A percentile compares a stretch with the other conserved stretches of the same genome.
Evolutionary conservation across 2,329 filamentous ascomycete genomes (phyloP).

Genomic region (Leptosphaerulina australis): DNA sequence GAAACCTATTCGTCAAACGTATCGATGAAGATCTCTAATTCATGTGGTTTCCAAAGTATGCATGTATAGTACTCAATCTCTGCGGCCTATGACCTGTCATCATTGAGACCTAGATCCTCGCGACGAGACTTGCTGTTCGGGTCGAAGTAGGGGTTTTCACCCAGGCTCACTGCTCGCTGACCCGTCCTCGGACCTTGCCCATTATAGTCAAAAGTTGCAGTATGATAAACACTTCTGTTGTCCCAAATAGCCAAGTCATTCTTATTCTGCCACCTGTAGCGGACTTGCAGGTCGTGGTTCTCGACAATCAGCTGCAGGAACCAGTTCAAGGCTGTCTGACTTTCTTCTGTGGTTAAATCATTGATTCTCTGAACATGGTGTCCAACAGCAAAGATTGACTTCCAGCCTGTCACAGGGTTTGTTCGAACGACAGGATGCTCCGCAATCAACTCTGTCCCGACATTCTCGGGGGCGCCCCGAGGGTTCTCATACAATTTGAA

Average conservation of each 20-base stretch:
- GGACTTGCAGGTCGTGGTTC: conserved; percentile 59
- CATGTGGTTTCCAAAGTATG: too few relatives aligned
- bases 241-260: conserved; percentile 67
- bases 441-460: conserved; percentile 57
- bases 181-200: conserved; percentile 60
- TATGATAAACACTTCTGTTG: conserved; percentile 64
- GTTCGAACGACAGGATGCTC: conserved; percentile 65
- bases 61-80: background rate
- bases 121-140: conserved; percentile 56
- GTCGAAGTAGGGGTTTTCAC: conserved; percentile 63
- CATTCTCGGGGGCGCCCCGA: conserved; percentile 61
- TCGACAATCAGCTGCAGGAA: conserved; percentile 52
- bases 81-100: conserved; percentile 2
- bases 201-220: conserved; percentile 67
- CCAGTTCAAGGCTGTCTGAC: conserved; percentile 51
- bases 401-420: conserved; percentile 45
- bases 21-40: too few relatives aligned
- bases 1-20: too few relatives aligned
- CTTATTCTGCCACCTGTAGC: conserved; percentile 56
- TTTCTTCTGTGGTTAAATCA: conserved; percentile 53
- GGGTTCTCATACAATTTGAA: conserved; percentile 56
- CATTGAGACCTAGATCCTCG: conserved; percentile 37
- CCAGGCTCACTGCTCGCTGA: conserved; percentile 62
- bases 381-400: conserved; percentile 57
- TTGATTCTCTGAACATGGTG: conserved; percentile 52